phyloP scores from a whole-genome alignment of 805 yeast genomes.

The Monosporozyma siamensis region DNA sequence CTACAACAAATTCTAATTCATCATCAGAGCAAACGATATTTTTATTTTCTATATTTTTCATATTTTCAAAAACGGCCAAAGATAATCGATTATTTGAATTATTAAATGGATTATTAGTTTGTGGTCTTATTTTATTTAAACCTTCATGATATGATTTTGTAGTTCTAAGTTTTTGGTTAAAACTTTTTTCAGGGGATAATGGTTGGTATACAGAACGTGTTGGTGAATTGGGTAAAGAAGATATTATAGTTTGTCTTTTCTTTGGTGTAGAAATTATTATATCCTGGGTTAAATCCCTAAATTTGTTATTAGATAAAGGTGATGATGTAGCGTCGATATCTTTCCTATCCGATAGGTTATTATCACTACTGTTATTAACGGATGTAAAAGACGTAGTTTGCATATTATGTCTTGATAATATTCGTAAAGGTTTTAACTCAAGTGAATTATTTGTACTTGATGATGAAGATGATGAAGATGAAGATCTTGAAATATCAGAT shows the following conservation, averaged over 20 bases:
- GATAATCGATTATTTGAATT: slow-evolving; percentile 30
- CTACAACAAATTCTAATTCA: not conserved
- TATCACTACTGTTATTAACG: too few relatives aligned
- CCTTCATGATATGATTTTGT: slow-evolving; percentile 25
- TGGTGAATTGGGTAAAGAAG: slow-evolving; percentile 18
- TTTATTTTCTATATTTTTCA: slow-evolving; percentile 1
- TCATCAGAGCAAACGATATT: not conserved
- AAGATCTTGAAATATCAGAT: not conserved
- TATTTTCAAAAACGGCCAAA: slow-evolving; percentile 24
- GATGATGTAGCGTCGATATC: slow-evolving; percentile 2
- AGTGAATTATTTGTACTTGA: slow-evolving; percentile 13
- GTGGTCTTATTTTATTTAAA: slow-evolving; percentile 6
- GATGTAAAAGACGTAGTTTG: not conserved
- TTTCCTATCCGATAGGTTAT: not conserved
- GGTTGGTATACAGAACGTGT: not conserved
- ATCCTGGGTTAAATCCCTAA: too few relatives aligned
- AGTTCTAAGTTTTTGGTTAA: slow-evolving; percentile 7
- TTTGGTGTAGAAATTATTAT: not conserved
- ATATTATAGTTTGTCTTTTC: not conserved
- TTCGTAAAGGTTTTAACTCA: slow-evolving; percentile 21
- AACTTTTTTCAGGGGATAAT: not conserved
- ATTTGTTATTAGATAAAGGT: too few relatives aligned
- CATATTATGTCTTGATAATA: slow-evolving; percentile 14
- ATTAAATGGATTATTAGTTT: slow-evolving; percentile 14
- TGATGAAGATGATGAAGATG: slow-evolving; percentile 7